Evolutionary conservation across 192 early-diverging fungal genomes (phyloP).

Genomic region (Allomyces macrogynus): DNA sequence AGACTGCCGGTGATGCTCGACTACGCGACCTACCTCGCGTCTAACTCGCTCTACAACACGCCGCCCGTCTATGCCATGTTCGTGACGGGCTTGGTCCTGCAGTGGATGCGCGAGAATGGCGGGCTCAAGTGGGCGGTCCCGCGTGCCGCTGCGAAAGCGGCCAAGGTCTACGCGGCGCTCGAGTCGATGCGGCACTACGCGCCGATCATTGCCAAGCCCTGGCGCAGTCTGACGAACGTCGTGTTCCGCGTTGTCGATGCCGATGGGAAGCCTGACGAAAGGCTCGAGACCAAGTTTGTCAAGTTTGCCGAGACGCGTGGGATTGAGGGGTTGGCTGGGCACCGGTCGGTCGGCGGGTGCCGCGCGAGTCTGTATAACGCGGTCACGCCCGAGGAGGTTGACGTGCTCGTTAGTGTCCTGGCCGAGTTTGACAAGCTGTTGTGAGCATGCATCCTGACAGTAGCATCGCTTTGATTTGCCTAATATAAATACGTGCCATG

Average conservation of each 20-base stretch:
- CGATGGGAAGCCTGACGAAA: slow-evolving; percentile 22
- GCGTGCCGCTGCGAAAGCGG: slow-evolving; percentile 49
- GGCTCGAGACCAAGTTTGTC: slow-evolving; percentile 61
- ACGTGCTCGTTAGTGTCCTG: slow-evolving; percentile 60
- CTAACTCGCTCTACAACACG: slow-evolving; percentile 85
- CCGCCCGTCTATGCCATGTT: slow-evolving; percentile 69
- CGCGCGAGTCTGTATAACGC: slow-evolving; percentile 90
- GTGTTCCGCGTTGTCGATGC: slow-evolving; percentile 46
- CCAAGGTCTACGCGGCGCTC: slow-evolving; percentile 44
- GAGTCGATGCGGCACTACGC: slow-evolving; percentile 45
- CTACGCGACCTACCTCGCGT: slow-evolving; percentile 58
- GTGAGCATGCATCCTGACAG: no score
- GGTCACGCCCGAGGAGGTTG: slow-evolving; percentile 61
- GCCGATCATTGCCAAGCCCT: slow-evolving; percentile 36
- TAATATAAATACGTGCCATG: no score
- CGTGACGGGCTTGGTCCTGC: slow-evolving; percentile 71
- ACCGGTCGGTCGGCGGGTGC: slow-evolving; percentile 85
- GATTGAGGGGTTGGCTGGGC: slow-evolving; percentile 83
- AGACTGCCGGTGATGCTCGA: slow-evolving; percentile 59
- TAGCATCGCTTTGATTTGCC: no score
- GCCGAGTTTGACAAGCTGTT: slow-evolving; percentile 42
- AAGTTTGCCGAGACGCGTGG: slow-evolving; percentile 50
- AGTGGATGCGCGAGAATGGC: slow-evolving; percentile 45
- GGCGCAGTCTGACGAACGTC: slow-evolving; percentile 76
- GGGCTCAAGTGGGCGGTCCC: slow-evolving; percentile 45